Percentiles rank a stretch among this genome's conserved stretches.
Conservation (phyloP, 2,329 filamentous ascomycete genomes). For the Verruconis gallopava region DNA sequence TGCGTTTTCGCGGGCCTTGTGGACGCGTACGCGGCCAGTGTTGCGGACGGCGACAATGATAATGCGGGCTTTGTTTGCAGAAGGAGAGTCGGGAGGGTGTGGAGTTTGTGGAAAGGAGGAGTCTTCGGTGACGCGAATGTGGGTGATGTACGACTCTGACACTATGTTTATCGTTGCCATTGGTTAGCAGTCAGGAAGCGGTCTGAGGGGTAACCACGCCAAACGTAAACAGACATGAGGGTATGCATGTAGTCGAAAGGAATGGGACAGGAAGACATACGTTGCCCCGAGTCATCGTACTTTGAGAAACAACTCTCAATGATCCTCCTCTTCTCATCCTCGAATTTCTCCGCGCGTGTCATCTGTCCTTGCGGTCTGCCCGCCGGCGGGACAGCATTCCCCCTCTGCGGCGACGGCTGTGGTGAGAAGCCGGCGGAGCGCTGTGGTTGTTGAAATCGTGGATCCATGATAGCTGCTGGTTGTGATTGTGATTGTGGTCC, state of each 20-base stretch:
- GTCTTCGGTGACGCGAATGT: slow-evolving; percentile 85
- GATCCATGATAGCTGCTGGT: slow-evolving; percentile 19
- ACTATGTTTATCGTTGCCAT: slow-evolving; percentile 34
- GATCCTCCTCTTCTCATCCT: slow-evolving; percentile 92
- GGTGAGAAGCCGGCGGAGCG: slow-evolving; percentile 1
- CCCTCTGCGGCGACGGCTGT: slow-evolving; percentile 14
- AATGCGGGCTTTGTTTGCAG: slow-evolving; percentile 64
- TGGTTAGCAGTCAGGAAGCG: slow-evolving; percentile 1
- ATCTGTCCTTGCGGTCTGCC: slow-evolving; percentile 14
- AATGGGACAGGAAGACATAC: slow-evolving; percentile 45
- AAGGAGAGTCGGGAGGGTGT: slow-evolving; percentile 62
- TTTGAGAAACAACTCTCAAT: slow-evolving; percentile 91
- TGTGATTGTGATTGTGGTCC: background rate
- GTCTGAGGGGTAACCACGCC: too few species aligned
- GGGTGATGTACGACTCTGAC: slow-evolving; percentile 92
- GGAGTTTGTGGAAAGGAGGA: slow-evolving; percentile 69
- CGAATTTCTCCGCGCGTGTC: slow-evolving; percentile 68
- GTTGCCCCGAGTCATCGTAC: slow-evolving; percentile 71
- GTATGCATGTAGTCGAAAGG: background rate
- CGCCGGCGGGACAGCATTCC: slow-evolving; percentile 11
- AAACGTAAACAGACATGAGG: background rate
- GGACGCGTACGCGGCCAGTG: slow-evolving; percentile 83
- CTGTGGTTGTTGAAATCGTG: slow-evolving; percentile 14
- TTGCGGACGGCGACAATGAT: slow-evolving; percentile 90
- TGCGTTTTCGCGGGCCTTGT: slow-evolving; percentile 91